phyloP scores from a whole-genome alignment of 192 early-diverging fungal species.

The Linnemannia exigua region DNA sequence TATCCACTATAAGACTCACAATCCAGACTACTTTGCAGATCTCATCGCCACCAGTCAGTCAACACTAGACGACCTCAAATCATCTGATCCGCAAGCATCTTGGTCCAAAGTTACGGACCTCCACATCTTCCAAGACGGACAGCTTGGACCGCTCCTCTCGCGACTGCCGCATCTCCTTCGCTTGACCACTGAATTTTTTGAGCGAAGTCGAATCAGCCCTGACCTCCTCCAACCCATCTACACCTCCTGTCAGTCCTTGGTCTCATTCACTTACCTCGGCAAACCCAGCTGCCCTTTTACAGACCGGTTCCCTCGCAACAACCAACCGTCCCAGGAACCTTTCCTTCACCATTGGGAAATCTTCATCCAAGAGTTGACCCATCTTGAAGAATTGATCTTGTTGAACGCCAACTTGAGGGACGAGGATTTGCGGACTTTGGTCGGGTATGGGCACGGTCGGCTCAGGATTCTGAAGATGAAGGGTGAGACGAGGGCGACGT shows the following conservation, averaged over 20 bases:
- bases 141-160: not conserved
- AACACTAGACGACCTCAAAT: not conserved
- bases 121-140: constrained; percentile 4
- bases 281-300: not conserved
- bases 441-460: not conserved
- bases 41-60: not conserved
- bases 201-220: not conserved
- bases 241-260: not conserved
- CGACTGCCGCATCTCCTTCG: not conserved
- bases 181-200: not conserved
- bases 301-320: not conserved
- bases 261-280: not conserved
- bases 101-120: not conserved
- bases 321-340: not conserved
- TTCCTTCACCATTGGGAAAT: not conserved
- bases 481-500: not conserved
- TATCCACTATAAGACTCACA: constrained; percentile 1
- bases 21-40: not conserved
- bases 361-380: not conserved
- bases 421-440: not conserved
- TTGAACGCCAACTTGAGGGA: not conserved
- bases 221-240: not conserved
- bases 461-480: not conserved
- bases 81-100: not conserved
- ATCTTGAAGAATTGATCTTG: not conserved